A percentile compares a stretch with the other conserved stretches of the same genome.
These are phyloP conservation scores for Dendrobium officinale DNA, from an alignment of 106 monocot species.

Conservation along the genomic window DNA sequence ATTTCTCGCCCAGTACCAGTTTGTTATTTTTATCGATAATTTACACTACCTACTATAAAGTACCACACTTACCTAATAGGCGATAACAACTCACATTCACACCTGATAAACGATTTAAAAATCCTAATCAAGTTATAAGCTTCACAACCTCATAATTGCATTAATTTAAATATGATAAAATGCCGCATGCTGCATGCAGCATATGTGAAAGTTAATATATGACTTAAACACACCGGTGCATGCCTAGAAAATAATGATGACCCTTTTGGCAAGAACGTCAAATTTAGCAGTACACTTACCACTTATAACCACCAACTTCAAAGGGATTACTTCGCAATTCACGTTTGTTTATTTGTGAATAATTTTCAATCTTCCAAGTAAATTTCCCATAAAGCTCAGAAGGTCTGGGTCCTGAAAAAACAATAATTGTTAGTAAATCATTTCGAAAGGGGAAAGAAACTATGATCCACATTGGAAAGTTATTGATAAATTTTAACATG, in stretches of 20 bases:
- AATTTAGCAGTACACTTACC: conserved; percentile 31
- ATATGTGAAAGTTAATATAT: background rate
- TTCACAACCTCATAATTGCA: background rate
- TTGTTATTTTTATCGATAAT: background rate
- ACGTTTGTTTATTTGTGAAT: conserved; percentile 75
- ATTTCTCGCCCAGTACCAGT: background rate
- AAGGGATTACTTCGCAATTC: conserved; percentile 78
- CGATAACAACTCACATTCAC: background rate
- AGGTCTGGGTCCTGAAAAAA: conserved; percentile 70
- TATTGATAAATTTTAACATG: background rate
- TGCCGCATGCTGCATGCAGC: background rate
- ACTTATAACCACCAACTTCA: conserved; percentile 95
- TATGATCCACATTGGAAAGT: background rate
- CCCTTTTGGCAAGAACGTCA: background rate
- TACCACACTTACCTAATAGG: background rate
- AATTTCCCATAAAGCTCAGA: conserved; percentile 73
- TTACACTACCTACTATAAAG: background rate
- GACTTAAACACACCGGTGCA: background rate
- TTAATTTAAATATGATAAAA: background rate
- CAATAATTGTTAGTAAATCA: background rate
- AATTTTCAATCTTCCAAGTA: conserved; percentile 93
- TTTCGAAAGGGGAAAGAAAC: background rate
- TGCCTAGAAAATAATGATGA: background rate
- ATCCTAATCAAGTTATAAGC: background rate
- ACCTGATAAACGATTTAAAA: background rate